A percentile compares a stretch with the other conserved stretches of the same genome.
Conservation (phyloP, 129 eudicot species). For the Lonicera japonica region DNA sequence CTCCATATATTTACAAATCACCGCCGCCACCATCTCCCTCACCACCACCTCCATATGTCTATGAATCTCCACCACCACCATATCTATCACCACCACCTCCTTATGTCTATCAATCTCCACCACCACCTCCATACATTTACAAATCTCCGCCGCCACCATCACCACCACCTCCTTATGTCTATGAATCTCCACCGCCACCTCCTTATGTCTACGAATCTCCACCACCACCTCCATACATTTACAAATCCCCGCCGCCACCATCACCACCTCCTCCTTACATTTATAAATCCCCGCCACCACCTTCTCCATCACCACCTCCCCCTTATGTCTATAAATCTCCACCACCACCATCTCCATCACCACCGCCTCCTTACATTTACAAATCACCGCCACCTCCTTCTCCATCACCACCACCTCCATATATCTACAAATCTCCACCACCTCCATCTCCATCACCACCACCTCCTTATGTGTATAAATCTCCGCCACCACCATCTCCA, state of each 20-base stretch:
- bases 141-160: no score
- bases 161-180: no score
- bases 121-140: slow-evolving; percentile 3
- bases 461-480: no score
- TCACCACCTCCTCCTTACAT: not conserved
- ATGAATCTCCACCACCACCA: slow-evolving; percentile 1
- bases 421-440: not conserved
- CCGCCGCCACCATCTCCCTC: slow-evolving; percentile 10
- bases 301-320: no score
- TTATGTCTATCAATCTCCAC: slow-evolving; percentile 3
- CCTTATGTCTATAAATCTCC: no score
- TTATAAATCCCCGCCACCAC: not conserved
- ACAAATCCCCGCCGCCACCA: not conserved
- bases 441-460: no score
- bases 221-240: not conserved
- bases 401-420: not conserved
- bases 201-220: not conserved
- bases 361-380: not conserved
- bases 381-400: not conserved
- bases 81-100: not conserved
- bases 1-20: not conserved
- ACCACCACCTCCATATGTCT: not conserved
- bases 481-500: slow-evolving; percentile 4
- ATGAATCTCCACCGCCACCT: no score
- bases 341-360: not conserved